A percentile compares a stretch with the other conserved stretches of the same genome.
phyloP scores from a whole-genome alignment of 192 early-diverging fungal species.

The Phycomyces blakesleeanus region DNA sequence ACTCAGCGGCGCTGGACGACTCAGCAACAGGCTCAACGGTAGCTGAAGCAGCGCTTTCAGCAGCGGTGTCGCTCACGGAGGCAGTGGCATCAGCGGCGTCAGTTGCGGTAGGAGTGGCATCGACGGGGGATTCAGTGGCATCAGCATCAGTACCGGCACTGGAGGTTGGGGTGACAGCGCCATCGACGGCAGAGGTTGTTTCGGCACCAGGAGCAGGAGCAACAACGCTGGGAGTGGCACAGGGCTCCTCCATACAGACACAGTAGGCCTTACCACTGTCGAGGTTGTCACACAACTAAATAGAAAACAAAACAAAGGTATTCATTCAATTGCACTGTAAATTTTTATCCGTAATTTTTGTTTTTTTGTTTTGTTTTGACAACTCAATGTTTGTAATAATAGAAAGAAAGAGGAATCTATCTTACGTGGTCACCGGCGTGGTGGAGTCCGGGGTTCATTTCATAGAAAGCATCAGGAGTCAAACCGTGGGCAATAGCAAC shows the following conservation, averaged over 20 bases:
- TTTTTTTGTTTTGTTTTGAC: background rate
- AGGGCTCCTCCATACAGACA: constrained; percentile 7
- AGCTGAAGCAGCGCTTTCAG: background rate
- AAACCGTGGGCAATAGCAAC: background rate
- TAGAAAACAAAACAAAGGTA: background rate
- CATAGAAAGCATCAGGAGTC: background rate
- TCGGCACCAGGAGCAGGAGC: too few relatives aligned
- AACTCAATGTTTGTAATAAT: too few relatives aligned
- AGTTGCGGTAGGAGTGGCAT: background rate
- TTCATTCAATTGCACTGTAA: too few relatives aligned
- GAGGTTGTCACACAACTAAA: constrained; percentile 11
- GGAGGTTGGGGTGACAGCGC: too few relatives aligned
- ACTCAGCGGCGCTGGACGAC: background rate
- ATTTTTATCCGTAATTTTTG: background rate
- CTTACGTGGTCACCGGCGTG: constrained; percentile 7
- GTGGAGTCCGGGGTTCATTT: constrained; percentile 12
- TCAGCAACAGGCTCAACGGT: background rate
- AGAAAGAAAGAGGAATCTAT: too few relatives aligned
- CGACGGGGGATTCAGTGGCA: background rate
- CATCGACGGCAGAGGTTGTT: too few relatives aligned
- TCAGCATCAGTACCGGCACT: background rate
- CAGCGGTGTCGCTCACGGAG: too few relatives aligned
- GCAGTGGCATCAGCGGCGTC: too few relatives aligned
- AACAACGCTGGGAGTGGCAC: background rate
- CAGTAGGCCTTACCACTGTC: constrained; percentile 7